A percentile compares a stretch with the other conserved stretches of the same genome.
Evolutionary conservation across 345 rosid genomes (phyloP).

Genomic region (Cardamine chenopodiifolia): DNA sequence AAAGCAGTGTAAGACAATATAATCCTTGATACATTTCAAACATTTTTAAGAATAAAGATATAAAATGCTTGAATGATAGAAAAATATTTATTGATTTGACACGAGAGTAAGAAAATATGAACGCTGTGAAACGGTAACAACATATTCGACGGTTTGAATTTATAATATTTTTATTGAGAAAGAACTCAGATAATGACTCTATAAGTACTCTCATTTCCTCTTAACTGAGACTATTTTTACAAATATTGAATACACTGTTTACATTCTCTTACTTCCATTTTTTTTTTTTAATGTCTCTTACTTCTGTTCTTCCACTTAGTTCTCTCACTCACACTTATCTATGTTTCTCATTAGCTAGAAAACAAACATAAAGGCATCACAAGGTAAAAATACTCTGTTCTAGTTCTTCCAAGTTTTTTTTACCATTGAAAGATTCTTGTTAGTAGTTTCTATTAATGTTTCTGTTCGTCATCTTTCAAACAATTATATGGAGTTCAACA

Average conservation of each 20-base stretch:
- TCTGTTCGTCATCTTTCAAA: neutral
- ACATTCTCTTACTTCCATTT: neutral
- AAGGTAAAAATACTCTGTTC: constrained; percentile 6
- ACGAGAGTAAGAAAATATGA: neutral
- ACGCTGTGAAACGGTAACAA: neutral
- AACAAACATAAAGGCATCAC: neutral
- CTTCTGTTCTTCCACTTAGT: neutral
- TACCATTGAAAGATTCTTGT: neutral
- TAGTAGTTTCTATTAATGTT: neutral
- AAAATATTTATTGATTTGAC: neutral
- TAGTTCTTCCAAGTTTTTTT: neutral
- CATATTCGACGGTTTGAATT: neutral
- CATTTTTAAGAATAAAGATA: neutral
- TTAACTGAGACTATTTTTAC: neutral
- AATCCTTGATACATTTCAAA: neutral
- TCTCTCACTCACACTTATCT: neutral
- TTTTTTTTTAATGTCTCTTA: no score
- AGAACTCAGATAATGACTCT: neutral
- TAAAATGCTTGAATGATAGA: neutral
- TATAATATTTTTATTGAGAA: neutral
- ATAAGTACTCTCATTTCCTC: neutral
- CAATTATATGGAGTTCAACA: neutral
- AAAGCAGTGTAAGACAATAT: neutral
- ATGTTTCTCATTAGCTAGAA: neutral
- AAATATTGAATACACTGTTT: neutral